Evolutionary conservation across 176 grass and related monocot species (phyloP).

Genomic region (Calamus simplicifolius): DNA sequence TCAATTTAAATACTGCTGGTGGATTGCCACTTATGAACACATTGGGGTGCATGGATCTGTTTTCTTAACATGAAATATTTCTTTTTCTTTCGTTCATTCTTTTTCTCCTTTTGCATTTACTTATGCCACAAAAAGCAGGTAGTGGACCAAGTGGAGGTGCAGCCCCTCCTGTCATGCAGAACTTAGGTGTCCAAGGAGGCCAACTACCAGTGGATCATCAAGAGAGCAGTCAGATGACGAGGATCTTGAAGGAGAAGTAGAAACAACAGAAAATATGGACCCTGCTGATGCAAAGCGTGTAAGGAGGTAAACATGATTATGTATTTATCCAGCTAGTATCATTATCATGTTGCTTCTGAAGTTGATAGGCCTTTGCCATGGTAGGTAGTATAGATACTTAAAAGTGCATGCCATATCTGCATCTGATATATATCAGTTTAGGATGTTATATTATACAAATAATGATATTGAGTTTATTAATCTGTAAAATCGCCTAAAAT

Average conservation of each 20-base stretch:
- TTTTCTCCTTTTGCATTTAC: conserved; percentile 4
- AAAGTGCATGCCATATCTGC: no score
- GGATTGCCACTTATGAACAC: no score
- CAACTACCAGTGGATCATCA: conserved; percentile 49
- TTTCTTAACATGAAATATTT: not conserved
- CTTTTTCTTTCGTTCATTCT: not conserved
- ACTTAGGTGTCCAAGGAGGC: conserved; percentile 20
- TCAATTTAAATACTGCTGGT: no score
- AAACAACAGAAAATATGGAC: conserved; percentile 37
- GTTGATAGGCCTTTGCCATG: no score
- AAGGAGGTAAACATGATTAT: conserved; percentile 43
- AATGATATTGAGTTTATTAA: no score
- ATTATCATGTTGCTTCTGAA: no score
- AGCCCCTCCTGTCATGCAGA: conserved; percentile 35
- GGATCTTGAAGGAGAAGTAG: conserved; percentile 50
- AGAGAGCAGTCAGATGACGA: conserved; percentile 54
- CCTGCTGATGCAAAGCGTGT: conserved; percentile 36
- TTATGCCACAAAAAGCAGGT: conserved; percentile 17
- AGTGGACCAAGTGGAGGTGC: conserved; percentile 18
- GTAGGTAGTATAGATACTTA: no score
- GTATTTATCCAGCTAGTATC: no score
- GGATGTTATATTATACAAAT: no score
- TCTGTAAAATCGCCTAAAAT: no score
- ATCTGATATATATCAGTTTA: no score
- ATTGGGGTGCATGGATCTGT: no score